Conservation (phyloP, 257 asterid species). For the Fraxinus excelsior region DNA sequence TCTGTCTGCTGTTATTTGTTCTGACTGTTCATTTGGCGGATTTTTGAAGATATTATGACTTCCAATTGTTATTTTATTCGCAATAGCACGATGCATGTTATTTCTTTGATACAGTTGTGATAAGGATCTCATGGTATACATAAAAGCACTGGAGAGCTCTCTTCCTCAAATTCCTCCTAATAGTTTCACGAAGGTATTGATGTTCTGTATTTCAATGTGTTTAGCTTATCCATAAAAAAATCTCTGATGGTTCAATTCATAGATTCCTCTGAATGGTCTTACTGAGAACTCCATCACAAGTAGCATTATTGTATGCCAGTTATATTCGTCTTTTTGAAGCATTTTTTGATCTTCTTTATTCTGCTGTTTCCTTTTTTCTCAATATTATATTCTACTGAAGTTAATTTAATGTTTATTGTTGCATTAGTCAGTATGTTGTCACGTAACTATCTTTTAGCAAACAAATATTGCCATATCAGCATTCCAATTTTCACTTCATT, state of each 20-base stretch:
- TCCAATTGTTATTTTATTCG: neutral
- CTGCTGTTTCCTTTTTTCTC: neutral
- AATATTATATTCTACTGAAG: neutral
- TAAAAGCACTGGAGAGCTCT: conserved; percentile 57
- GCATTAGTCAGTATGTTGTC: neutral
- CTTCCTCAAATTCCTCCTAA: conserved; percentile 74
- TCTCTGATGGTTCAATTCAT: too few relatives aligned
- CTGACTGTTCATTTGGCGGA: neutral
- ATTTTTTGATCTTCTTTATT: neutral
- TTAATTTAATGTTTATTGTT: neutral
- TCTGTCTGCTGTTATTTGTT: conserved; percentile 13
- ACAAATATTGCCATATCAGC: neutral
- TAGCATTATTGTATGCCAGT: neutral
- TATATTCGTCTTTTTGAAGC: neutral
- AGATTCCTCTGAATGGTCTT: neutral
- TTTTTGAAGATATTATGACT: neutral
- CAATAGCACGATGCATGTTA: conserved; percentile 11
- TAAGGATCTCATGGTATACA: conserved; percentile 64
- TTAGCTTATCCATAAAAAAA: neutral
- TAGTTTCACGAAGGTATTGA: conserved; percentile 73
- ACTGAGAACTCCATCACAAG: neutral
- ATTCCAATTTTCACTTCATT: neutral
- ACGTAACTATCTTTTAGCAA: neutral
- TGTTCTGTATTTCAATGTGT: neutral
- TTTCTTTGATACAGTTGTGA: conserved; percentile 52